Percentiles rank a stretch among this genome's conserved stretches.
phyloP scores from a whole-genome alignment of 495 filamentous ascomycete species.

The Coniosporium apollinis region DNA sequence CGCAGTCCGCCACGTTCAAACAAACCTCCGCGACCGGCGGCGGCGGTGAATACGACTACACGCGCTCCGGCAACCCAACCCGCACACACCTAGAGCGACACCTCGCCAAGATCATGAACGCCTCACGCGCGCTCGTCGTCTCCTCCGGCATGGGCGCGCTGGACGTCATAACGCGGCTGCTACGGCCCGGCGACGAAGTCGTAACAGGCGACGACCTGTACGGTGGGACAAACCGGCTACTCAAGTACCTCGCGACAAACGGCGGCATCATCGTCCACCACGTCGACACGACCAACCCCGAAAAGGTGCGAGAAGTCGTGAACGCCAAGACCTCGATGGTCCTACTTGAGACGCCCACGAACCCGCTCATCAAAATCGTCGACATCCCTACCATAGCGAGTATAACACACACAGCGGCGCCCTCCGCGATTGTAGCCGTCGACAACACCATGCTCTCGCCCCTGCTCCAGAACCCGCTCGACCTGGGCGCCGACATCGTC shows the following conservation, averaged over 20 bases:
- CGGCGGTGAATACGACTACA: constrained; percentile 89
- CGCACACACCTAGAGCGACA: constrained; percentile 92
- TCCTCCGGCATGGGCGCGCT: constrained; percentile 93
- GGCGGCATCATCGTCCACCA: constrained; percentile 87
- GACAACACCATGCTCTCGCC: constrained; percentile 99
- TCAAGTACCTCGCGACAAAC: constrained; percentile 75
- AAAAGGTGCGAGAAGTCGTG: constrained; percentile 49
- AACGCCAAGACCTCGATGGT: constrained; percentile 82
- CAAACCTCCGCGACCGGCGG: constrained; percentile 67
- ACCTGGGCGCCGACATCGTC: constrained; percentile 85
- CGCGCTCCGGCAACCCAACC: constrained; percentile 89
- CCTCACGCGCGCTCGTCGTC: constrained; percentile 76
- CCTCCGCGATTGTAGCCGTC: constrained; percentile 70
- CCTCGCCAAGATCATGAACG: constrained; percentile 96
- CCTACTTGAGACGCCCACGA: constrained; percentile 88
- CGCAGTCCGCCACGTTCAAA: constrained; percentile 87
- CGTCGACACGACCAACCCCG: constrained; percentile 72
- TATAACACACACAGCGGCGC: constrained; percentile 58
- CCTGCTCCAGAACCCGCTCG: constrained; percentile 77
- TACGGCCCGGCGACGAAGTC: constrained; percentile 90
- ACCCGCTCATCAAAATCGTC: constrained; percentile 94
- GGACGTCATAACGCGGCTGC: constrained; percentile 87
- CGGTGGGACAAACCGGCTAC: constrained; percentile 83
- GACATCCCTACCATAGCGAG: constrained; percentile 68
- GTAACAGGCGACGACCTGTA: constrained; percentile 95